Base-by-base conservation (phyloP, 192 early-diverging fungal species). In the Paraglomus occultum region DNA sequence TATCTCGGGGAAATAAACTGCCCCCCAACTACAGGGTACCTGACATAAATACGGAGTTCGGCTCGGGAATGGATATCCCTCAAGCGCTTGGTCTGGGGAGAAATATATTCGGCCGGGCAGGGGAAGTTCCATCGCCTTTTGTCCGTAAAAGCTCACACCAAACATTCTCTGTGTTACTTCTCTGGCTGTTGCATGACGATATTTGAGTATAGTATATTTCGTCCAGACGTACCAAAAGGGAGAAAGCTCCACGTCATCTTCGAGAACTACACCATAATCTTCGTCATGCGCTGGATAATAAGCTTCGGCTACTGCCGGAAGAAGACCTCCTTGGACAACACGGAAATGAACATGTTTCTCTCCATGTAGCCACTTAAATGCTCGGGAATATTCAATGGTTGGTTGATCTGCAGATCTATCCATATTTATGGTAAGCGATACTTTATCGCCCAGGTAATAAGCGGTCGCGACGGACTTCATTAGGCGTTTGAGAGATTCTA, bases 21-120 rank as follows among this genome's bases (percentile, higher is more conserved):
- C 84, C 7, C 84, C 84, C 84, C 84, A 85, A 65, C 80, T 82
- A 64, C 84, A 85, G 6, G 84, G 84, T 1, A 85, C 74, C 53
- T 85, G 84, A 12, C 77, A 62, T 5, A 79, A 64, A 57, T 80
- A 85, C 1, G 84, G 82, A 38, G 74, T 83, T 20, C 80, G 70
- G n/a, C 72, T 61, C 39, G 76, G 74, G 14, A 80, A 74, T 20
- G 80, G 71, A 31, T 31, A 3, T 2, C 76, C 73, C 10, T 76
- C 72, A 38, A 78, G 73, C 46, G 83, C 71, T 6, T 80, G 78
- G 18, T 67, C 64, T 3, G 83, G 83, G 63, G 81, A 73, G 63
- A 85, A 85, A 1, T 79, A 76, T 1, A 74, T 57, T 55, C 83
- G 72, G 22, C 83, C 83, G 46, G 73, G 76, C n/a, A 80, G 71